A percentile compares a stretch with the other conserved stretches of the same genome.
phyloP scores from a whole-genome alignment of 495 filamentous ascomycete genomes.

The Diplogelasinospora grovesii region DNA sequence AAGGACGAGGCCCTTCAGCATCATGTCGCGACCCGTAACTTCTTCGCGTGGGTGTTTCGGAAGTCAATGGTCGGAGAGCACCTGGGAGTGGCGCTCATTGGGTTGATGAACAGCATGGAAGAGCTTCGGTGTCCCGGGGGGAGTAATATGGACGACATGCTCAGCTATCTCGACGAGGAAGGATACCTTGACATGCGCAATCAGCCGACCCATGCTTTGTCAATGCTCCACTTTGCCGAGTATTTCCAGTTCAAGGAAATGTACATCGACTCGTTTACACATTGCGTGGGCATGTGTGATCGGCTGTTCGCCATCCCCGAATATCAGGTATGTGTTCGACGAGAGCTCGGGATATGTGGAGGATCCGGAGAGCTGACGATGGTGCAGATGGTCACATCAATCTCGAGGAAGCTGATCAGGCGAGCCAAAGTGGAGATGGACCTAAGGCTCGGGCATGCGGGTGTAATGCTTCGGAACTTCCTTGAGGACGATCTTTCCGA shows the following conservation, averaged over 20 bases:
- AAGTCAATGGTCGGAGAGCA: slow-evolving; percentile 54
- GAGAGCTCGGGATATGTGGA: no score
- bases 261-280: slow-evolving; percentile 59
- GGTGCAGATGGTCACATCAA: slow-evolving; percentile 43
- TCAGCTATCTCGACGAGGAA: slow-evolving; percentile 50
- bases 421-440: slow-evolving; percentile 58
- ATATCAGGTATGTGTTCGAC: slow-evolving; percentile 45
- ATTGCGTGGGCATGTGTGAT: slow-evolving; percentile 62
- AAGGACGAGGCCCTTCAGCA: slow-evolving; percentile 47
- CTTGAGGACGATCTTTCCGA: slow-evolving; percentile 55
- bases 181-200: slow-evolving; percentile 57
- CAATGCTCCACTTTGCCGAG: slow-evolving; percentile 56
- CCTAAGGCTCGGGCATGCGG: slow-evolving; percentile 42
- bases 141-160: slow-evolving; percentile 46
- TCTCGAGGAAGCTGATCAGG: slow-evolving; percentile 53
- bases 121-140: slow-evolving; percentile 41
- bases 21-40: slow-evolving; percentile 59
- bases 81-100: slow-evolving; percentile 50
- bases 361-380: no score
- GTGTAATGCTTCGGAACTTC: slow-evolving; percentile 46
- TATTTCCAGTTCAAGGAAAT: slow-evolving; percentile 45
- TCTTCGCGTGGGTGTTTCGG: slow-evolving; percentile 58
- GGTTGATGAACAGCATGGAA: slow-evolving; percentile 51
- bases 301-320: slow-evolving; percentile 42
- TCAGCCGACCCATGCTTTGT: slow-evolving; percentile 53